Conservation (phyloP, 1,284 basidiomycete genomes). For the Ustilago lituana region DNA sequence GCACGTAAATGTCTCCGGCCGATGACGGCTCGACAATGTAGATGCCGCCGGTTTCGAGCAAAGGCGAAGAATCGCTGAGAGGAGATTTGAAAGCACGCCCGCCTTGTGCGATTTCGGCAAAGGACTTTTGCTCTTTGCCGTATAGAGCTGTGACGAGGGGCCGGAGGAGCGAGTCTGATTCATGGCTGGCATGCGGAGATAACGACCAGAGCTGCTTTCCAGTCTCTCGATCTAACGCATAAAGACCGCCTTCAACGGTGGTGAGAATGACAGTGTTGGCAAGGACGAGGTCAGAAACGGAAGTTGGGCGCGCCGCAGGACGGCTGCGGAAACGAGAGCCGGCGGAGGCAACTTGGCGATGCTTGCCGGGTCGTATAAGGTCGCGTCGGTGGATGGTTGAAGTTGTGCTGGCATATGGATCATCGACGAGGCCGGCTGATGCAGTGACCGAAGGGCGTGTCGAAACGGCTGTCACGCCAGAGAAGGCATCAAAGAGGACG, state of each 20-base stretch:
- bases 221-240: constrained; percentile 82
- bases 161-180: constrained; percentile 44
- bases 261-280: constrained; percentile 83
- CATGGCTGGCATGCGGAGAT: constrained; percentile 34
- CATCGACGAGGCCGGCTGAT: constrained; percentile 8
- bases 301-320: constrained; percentile 25
- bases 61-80: constrained; percentile 58
- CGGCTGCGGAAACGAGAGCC: constrained; percentile 33
- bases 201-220: constrained; percentile 70
- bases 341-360: constrained; percentile 19
- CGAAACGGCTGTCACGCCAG: constrained; percentile 8
- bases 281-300: constrained; percentile 71
- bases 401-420: constrained; percentile 16
- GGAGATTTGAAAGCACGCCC: constrained; percentile 31
- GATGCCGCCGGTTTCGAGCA: constrained; percentile 75
- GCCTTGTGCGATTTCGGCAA: constrained; percentile 55
- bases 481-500: constrained; percentile 23
- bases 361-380: constrained; percentile 17
- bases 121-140: constrained; percentile 50
- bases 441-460: not conserved
- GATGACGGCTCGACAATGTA: constrained; percentile 91
- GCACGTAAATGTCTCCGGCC: constrained; percentile 82
- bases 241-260: constrained; percentile 88
- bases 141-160: constrained; percentile 58
- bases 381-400: constrained; percentile 16